Base-by-base conservation (phyloP, 805 yeast species). In the Pichia nanzhaoensis region DNA sequence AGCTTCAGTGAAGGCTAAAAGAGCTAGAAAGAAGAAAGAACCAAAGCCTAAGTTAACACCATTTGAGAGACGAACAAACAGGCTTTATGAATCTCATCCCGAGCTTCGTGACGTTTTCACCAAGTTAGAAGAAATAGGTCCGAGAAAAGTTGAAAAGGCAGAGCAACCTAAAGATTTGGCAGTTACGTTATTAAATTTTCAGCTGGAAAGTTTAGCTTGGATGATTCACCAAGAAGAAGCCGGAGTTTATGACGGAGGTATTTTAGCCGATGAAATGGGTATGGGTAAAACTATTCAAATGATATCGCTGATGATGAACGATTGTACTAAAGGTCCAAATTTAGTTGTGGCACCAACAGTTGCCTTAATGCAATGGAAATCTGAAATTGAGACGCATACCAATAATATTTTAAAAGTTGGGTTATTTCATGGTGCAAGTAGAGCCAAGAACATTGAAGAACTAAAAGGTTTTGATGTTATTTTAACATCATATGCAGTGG, bases 211-310 rank as follows among this genome's bases (percentile, higher is more conserved):
- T 17, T 69, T 93, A 39, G 77, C 84, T 56, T 93, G 99, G 99
- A 72, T 93, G 49, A 54, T 77, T 13, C 72, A 78, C 40, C 98
- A 91, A 65, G 98, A 91, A 58, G 95, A 88, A 57, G 80, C 79
- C 19, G 72, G 85, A 20, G 74, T 71, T 36, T 91, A 84, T 63
- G 71, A 75, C 14, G 99, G 99, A 21, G 99, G 98, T 14, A 82
- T 93, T 9, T 68, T 93, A 39, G 98, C 99, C 5, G 99, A 93
- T 68, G 99, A 93, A 65, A 93, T 93, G 99, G 99, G 99, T 32
- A 91, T 93, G 98, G 99, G 99, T 51, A 93, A 93, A 57, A 93
- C 99, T 0, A 90, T 93, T 41, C 99, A 93, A 65, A 91, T 96
- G 33, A 91, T 93, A 50, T 93, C 95, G 0, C 65, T 93, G 37